These are phyloP conservation scores for Trichoderma sp. DNA, from an alignment of 2,329 filamentous ascomycete genomes.

Conservation along the genomic window DNA sequence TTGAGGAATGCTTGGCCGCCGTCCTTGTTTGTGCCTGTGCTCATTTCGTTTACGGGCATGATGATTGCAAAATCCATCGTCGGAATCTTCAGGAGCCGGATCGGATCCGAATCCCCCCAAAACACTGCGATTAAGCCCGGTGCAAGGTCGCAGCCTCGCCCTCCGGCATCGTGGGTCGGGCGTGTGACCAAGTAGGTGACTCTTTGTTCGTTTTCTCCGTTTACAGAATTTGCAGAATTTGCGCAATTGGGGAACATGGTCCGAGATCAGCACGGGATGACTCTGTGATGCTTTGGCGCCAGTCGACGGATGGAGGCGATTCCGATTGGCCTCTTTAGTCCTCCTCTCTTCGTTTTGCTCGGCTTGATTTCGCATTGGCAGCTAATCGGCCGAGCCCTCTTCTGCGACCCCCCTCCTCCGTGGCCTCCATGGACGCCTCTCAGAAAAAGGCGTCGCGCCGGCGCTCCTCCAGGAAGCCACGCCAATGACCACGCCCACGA, in stretches of 20 bases:
- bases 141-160: not conserved
- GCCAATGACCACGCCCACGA: not conserved
- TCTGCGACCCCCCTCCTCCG: not conserved
- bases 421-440: constrained; percentile 5
- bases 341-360: not conserved
- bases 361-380: not conserved
- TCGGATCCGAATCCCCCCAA: not conserved
- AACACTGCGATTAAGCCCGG: not conserved
- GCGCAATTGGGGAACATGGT: not conserved
- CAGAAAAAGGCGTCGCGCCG: constrained; percentile 16
- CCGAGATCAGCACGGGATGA: constrained; percentile 13
- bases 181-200: constrained; percentile 12
- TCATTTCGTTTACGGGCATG: constrained; percentile 4
- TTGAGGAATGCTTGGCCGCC: constrained; percentile 4
- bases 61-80: not conserved
- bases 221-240: not conserved
- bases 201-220: not conserved
- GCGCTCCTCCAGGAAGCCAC: constrained; percentile 8
- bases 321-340: constrained; percentile 11
- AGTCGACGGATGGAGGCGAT: not conserved
- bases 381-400: not conserved
- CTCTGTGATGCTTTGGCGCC: not conserved
- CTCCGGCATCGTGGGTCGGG: not conserved
- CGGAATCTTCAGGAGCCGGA: constrained; percentile 17
- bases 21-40: not conserved